phyloP scores from a whole-genome alignment of 2,329 filamentous ascomycete species.

The Cercospora nicotianae region DNA sequence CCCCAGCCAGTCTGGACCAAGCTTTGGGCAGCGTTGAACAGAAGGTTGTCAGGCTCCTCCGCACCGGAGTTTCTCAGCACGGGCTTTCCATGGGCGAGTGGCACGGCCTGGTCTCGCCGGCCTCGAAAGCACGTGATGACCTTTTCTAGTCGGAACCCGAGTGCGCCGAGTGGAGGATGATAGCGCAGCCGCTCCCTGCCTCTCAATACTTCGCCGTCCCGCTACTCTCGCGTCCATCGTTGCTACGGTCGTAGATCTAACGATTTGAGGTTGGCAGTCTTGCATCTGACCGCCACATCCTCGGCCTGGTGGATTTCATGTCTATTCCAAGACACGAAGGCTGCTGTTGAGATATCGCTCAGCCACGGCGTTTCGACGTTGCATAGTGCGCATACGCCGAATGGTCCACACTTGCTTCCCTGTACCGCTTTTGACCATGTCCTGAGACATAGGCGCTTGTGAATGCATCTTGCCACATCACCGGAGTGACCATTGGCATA shows the following conservation, averaged over 20 bases:
- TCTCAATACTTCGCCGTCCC: neutral
- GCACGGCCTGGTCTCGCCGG: neutral
- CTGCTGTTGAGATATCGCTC: slow-evolving; percentile 5
- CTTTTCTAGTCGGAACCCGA: neutral
- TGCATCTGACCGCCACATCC: slow-evolving; percentile 11
- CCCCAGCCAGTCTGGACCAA: neutral
- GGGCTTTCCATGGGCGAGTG: neutral
- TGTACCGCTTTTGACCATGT: slow-evolving; percentile 47
- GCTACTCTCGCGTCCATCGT: neutral
- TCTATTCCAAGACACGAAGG: neutral
- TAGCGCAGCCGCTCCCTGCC: neutral
- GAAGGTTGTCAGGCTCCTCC: neutral
- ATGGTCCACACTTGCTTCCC: slow-evolving; percentile 43
- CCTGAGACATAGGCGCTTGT: slow-evolving; percentile 39
- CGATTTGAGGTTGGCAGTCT: neutral
- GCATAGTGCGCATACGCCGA: slow-evolving; percentile 24
- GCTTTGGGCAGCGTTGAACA: neutral
- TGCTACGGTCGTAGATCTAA: neutral
- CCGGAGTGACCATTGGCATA: slow-evolving; percentile 46
- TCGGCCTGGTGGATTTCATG: slow-evolving; percentile 3
- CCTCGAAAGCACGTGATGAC: neutral
- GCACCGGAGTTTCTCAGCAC: neutral
- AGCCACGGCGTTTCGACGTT: slow-evolving; percentile 26
- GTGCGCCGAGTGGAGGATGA: neutral
- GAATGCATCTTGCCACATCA: slow-evolving; percentile 55